Evolutionary conservation across 2,329 filamentous ascomycete species (phyloP).

Genomic region (Aplosporella prunicola): DNA sequence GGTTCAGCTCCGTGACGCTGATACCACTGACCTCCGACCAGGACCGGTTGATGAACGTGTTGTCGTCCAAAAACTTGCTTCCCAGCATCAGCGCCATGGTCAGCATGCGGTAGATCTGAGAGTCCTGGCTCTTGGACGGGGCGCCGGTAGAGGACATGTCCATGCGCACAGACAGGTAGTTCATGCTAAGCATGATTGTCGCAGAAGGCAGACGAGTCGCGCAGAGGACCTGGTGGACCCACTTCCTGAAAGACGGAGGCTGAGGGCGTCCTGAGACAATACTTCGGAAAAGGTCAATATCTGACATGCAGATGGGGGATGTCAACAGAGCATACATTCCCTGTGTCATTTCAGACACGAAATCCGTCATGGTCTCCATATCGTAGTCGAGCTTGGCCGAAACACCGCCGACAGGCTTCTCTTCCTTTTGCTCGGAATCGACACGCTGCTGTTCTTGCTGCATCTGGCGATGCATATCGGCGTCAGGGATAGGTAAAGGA

Average conservation of each 20-base stretch:
- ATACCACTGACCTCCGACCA: constrained; percentile 96
- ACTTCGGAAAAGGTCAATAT: constrained; percentile 55
- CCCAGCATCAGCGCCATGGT: constrained; percentile 77
- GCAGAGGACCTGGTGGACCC: constrained; percentile 80
- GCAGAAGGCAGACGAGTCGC: constrained; percentile 85
- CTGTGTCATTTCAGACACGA: constrained; percentile 81
- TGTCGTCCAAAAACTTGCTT: constrained; percentile 94
- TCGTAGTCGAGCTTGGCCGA: constrained; percentile 94
- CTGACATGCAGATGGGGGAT: constrained; percentile 47
- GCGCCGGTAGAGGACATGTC: constrained; percentile 53
- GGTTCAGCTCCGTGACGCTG: constrained; percentile 71
- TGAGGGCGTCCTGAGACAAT: constrained; percentile 53
- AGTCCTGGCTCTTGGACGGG: constrained; percentile 41
- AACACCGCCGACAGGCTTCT: constrained; percentile 70
- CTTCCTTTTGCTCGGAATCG: constrained; percentile 45
- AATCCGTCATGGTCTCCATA: constrained; percentile 92
- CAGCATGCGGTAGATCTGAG: constrained; percentile 77
- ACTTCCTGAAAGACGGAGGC: constrained; percentile 75
- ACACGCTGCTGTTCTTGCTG: constrained; percentile 27
- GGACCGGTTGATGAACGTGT: constrained; percentile 93
- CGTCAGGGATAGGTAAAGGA: constrained; percentile 36
- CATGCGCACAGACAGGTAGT: constrained; percentile 78
- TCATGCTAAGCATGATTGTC: constrained; percentile 82
- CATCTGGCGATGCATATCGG: constrained; percentile 24
- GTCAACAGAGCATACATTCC: constrained; percentile 55